Base-by-base conservation (phyloP, 2,329 filamentous ascomycete genomes). In the Penicillium nordicum region DNA sequence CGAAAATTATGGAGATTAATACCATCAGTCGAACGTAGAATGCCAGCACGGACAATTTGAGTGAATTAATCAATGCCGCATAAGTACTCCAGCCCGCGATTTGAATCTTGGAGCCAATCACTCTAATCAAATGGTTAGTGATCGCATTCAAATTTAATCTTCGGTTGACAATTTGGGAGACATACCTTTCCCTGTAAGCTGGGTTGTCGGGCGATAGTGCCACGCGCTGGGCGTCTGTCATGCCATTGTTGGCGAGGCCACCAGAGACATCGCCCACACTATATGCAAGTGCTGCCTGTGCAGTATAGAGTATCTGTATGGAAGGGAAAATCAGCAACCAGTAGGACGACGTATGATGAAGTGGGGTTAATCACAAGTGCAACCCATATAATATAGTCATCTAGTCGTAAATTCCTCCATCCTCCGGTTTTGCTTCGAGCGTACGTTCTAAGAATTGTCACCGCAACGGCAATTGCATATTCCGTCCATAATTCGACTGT, bases 241-340 rank as follows among this genome's bases (percentile, higher is more conserved):
- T 83, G 51, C 75, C 75, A 59, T 82, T 82, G 57, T 84, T 84
- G 14, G 82, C 80, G 1, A 84, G 70, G 0, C 82, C 81, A 43
- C 74, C 69, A 18, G 74, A 78, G 14, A 67, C 64, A 34, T 74
- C 73, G 12, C 78, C 78, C 10, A 81, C 76, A n/a, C 70, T 73
- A 45, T 82, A 78, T 5, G 75, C 77, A 18, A 79, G 68, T 30
- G 69, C 70, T 1, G 79, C 76, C 62, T 83, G 78, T 5, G 76
- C 67, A 1, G 75, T 73, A 53, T 83, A 83, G 45, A 82, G 72
- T 10, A 78, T 53, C 78, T 82, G 29, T 27, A 43, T 21, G 3
- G 30, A 25, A 25, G 25, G 4, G 2, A 27, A 27, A 18, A 14
- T 48, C 21, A 48, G 45, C 21, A 27, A 27, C 2, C 16, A 29